phyloP scores from a whole-genome alignment of 805 yeast genomes.

The Candida alai region DNA sequence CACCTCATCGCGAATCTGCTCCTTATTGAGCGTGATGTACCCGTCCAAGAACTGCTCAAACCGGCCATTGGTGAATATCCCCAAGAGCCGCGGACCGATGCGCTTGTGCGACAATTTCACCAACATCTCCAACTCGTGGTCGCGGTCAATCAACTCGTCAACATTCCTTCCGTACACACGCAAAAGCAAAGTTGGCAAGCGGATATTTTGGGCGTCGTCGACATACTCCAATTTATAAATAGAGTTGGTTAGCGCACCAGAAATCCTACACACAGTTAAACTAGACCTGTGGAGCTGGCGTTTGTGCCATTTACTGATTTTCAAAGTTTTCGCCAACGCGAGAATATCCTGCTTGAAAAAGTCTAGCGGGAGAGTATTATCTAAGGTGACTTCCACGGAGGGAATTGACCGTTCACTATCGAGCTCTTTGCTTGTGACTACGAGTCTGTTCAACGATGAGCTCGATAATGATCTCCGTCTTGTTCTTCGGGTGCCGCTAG shows the following conservation, averaged over 20 bases:
- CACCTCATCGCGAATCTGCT: conserved; percentile 70
- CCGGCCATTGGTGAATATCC: conserved; percentile 89
- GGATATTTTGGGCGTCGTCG: conserved; percentile 27
- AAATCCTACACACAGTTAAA: conserved; percentile 60
- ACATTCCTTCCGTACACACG: conserved; percentile 89
- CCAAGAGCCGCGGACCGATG: conserved; percentile 86
- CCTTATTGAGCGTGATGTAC: conserved; percentile 69
- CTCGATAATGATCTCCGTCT: conserved; percentile 33
- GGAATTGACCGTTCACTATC: conserved; percentile 38
- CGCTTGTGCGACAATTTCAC: conserved; percentile 68
- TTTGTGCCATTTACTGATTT: conserved; percentile 77
- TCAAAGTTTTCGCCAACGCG: conserved; percentile 56
- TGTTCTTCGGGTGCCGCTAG: conserved; percentile 31
- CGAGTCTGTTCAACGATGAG: conserved; percentile 26
- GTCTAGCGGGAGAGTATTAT: conserved; percentile 74
- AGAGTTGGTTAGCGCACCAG: conserved; percentile 92
- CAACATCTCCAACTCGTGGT: conserved; percentile 68
- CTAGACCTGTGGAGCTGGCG: conserved; percentile 38
- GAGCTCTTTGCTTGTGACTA: conserved; percentile 23
- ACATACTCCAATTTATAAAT: conserved; percentile 70
- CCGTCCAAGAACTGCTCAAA: conserved; percentile 89
- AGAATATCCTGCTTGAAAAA: conserved; percentile 81
- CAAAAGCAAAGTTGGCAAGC: conserved; percentile 60
- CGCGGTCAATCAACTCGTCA: conserved; percentile 81
- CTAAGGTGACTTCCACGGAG: conserved; percentile 57